These are phyloP conservation scores for Gossypium davidsonii DNA, from an alignment of 441 rosid genomes.

Conservation along the genomic window DNA sequence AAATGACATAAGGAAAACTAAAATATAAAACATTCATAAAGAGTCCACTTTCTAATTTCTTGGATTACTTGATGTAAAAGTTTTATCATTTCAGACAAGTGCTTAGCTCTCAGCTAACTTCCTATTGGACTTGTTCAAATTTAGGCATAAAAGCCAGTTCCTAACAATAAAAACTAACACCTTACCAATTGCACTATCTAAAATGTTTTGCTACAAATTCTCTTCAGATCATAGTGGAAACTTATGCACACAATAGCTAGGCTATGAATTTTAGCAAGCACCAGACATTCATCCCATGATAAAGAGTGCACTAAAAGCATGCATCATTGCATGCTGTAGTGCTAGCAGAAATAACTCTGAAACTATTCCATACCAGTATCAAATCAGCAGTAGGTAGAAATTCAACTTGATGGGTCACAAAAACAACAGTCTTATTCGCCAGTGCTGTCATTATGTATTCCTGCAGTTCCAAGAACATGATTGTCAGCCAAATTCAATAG, in stretches of 20 bases:
- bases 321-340: conserved; percentile 15
- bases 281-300: background rate
- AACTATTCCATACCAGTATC: conserved; percentile 62
- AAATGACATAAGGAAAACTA: background rate
- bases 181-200: background rate
- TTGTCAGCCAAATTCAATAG: conserved; percentile 22
- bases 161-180: background rate
- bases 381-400: conserved; percentile 90
- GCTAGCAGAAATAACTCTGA: background rate
- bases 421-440: conserved; percentile 78
- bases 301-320: conserved; percentile 2
- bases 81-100: background rate
- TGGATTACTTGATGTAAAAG: background rate
- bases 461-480: conserved; percentile 43
- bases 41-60: background rate
- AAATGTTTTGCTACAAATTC: background rate
- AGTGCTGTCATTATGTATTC: conserved; percentile 87
- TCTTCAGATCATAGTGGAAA: background rate
- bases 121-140: background rate
- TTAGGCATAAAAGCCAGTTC: background rate
- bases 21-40: background rate
- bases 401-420: conserved; percentile 99
- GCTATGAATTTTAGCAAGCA: background rate
- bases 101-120: background rate
- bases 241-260: background rate